Percentiles rank a stretch among this genome's conserved stretches.
These are phyloP conservation scores for Berberis thunbergii DNA, from an alignment of 164 flowering plant genomes.

Conservation along the genomic window DNA sequence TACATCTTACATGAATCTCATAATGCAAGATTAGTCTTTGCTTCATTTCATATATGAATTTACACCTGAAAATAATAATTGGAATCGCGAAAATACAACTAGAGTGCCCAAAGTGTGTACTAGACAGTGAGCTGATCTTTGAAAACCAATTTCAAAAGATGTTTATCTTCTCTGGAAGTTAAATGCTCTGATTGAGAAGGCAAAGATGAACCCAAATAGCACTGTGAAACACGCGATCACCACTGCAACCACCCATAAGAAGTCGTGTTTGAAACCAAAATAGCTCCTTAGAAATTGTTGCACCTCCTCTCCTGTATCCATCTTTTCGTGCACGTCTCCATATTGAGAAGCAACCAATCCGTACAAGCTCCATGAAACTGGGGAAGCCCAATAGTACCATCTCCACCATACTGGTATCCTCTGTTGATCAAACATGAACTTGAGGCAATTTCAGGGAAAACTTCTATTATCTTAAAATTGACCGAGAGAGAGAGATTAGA, in stretches of 20 bases:
- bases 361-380: slow-evolving; percentile 1
- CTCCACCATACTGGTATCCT: slow-evolving; percentile 2
- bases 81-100: no score
- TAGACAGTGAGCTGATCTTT: no score
- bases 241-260: background rate
- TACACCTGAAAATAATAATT: no score
- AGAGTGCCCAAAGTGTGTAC: no score
- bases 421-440: background rate
- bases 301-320: background rate
- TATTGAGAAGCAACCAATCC: background rate
- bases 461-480: background rate
- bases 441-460: background rate
- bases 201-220: background rate
- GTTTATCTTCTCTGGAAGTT: slow-evolving; percentile 2
- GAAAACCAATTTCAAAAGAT: background rate
- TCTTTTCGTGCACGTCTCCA: background rate
- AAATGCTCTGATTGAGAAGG: background rate
- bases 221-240: background rate
- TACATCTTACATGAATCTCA: no score
- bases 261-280: slow-evolving; percentile 1
- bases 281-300: background rate
- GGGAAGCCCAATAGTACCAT: slow-evolving; percentile 4
- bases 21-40: no score
- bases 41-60: no score
- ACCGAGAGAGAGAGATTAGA: background rate